Conservation (phyloP, 768 basidiomycete genomes). For the Guyanaporus albipodus region DNA sequence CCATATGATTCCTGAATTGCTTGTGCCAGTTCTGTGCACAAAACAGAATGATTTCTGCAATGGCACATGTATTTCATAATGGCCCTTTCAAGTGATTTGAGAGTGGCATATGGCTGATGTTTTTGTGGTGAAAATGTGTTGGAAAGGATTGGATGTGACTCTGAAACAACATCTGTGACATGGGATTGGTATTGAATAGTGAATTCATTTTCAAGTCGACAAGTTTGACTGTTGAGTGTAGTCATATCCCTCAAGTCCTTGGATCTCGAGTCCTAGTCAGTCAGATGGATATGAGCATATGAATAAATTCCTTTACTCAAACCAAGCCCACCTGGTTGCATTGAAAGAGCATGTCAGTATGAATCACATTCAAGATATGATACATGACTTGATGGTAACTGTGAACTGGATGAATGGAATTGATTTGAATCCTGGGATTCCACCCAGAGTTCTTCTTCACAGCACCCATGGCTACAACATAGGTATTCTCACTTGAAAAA, state of each 20-base stretch:
- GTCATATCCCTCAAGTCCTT: background rate
- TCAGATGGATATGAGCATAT: constrained; percentile 5
- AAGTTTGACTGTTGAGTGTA: background rate
- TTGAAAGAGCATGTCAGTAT: constrained; percentile 4
- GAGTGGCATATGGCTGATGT: constrained; percentile 15
- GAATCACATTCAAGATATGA: constrained; percentile 25
- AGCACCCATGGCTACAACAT: constrained; percentile 10
- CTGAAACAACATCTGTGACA: background rate
- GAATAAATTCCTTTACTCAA: background rate
- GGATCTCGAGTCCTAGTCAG: background rate
- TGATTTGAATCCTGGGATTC: constrained; percentile 10
- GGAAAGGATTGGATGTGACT: constrained; percentile 5
- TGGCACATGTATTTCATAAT: constrained; percentile 19
- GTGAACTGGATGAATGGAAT: constrained; percentile 9
- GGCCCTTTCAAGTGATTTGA: constrained; percentile 14
- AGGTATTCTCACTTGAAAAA: constrained; percentile 19
- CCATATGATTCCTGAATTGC: constrained; percentile 5
- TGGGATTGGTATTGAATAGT: background rate
- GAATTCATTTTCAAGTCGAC: background rate
- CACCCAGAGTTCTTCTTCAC: background rate
- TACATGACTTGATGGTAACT: constrained; percentile 26
- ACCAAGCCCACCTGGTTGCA: constrained; percentile 7
- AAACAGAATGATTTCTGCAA: constrained; percentile 1
- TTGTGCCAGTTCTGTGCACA: constrained; percentile 14
- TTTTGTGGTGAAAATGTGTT: constrained; percentile 21